Percentiles rank a stretch among this genome's conserved stretches.
Evolutionary conservation across 495 filamentous ascomycete genomes (phyloP).

Genomic region (Gamarada debralockiae): DNA sequence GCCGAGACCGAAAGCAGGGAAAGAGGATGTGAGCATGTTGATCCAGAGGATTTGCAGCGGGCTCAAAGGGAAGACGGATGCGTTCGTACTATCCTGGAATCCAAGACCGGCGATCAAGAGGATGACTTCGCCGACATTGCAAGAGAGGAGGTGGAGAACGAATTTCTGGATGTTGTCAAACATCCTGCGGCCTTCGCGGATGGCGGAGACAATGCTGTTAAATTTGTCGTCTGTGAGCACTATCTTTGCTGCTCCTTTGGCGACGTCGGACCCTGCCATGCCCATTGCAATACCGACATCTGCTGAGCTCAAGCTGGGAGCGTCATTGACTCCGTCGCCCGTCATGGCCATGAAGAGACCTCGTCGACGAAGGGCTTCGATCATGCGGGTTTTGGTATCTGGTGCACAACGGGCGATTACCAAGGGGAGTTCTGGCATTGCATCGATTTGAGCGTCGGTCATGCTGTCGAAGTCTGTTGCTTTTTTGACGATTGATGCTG

Average conservation of each 20-base stretch:
- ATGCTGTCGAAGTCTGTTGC: conserved; percentile 62
- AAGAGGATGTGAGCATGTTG: conserved; percentile 66
- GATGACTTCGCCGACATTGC: conserved; percentile 67
- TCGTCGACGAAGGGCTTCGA: conserved; percentile 63
- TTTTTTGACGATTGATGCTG: conserved; percentile 55
- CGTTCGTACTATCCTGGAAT: conserved; percentile 55
- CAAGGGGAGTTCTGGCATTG: conserved; percentile 53
- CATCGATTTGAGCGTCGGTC: conserved; percentile 55
- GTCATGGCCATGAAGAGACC: conserved; percentile 56
- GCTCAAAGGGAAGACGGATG: conserved; percentile 66
- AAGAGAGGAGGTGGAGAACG: conserved; percentile 63
- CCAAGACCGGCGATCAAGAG: conserved; percentile 62
- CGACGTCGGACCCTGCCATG: conserved; percentile 82
- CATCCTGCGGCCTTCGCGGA: conserved; percentile 65
- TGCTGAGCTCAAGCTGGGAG: conserved; percentile 70
- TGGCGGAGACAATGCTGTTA: conserved; percentile 51
- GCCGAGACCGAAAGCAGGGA: conserved; percentile 67
- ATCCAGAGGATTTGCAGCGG: conserved; percentile 72
- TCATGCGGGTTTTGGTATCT: conserved; percentile 64
- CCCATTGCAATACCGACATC: conserved; percentile 90
- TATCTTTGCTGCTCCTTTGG: conserved; percentile 78
- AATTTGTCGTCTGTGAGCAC: conserved; percentile 92
- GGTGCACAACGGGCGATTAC: conserved; percentile 65
- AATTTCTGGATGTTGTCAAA: conserved; percentile 79
- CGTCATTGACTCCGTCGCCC: conserved; percentile 83